A percentile compares a stretch with the other conserved stretches of the same genome.
phyloP scores from a whole-genome alignment of 371 early-diverging fungal genomes.

The Mortierella sp. region DNA sequence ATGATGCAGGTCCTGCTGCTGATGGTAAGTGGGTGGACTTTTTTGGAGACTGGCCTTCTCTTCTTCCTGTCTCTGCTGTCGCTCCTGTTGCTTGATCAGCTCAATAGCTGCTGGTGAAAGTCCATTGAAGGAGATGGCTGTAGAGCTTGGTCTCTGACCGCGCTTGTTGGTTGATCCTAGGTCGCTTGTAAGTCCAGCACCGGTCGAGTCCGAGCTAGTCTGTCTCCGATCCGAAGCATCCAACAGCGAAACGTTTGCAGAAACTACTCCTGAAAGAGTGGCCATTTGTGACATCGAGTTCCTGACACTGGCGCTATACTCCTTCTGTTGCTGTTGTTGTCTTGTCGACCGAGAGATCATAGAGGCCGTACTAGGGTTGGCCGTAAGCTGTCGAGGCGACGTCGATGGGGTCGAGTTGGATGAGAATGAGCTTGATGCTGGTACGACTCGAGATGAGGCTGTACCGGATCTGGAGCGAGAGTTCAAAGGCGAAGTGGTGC shows the following conservation, averaged over 20 bases:
- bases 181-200: background rate
- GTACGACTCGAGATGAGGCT: conserved; percentile 24
- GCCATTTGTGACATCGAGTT: conserved; percentile 37
- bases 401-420: conserved; percentile 48
- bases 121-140: conserved; percentile 2
- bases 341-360: conserved; percentile 14
- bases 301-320: conserved; percentile 27
- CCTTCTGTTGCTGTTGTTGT: conserved; percentile 43
- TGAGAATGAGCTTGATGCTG: conserved; percentile 31
- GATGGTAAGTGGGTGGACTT: background rate
- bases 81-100: conserved; percentile 32
- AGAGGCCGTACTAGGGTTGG: background rate
- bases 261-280: conserved; percentile 7
- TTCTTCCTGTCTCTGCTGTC: conserved; percentile 40
- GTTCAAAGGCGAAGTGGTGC: conserved; percentile 25
- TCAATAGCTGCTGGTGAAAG: conserved; percentile 42
- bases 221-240: conserved; percentile 15
- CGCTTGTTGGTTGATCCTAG: background rate
- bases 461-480: conserved; percentile 20
- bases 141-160: conserved; percentile 23
- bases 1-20: conserved; percentile 12
- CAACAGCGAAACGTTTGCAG: background rate
- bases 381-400: conserved; percentile 31
- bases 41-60: conserved; percentile 11
- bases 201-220: background rate